Evolutionary conservation across 306 rosid species (phyloP).

Genomic region (Cucumis cinereus): DNA sequence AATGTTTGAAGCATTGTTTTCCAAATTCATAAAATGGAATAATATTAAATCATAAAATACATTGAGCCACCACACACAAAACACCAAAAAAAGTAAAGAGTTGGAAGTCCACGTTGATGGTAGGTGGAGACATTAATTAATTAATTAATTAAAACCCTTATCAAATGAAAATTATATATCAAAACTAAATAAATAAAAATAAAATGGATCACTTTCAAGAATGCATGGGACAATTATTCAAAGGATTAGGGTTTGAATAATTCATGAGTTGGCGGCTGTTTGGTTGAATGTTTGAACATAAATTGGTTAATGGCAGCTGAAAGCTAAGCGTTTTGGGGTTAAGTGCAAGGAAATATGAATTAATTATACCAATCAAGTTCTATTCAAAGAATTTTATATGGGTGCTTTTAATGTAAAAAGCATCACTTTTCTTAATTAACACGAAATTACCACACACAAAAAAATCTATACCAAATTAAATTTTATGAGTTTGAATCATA

Average conservation of each 20-base stretch:
- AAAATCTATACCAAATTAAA: not conserved
- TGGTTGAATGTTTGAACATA: not conserved
- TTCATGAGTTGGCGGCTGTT: conserved; percentile 3
- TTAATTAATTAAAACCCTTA: not conserved
- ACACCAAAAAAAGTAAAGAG: not conserved
- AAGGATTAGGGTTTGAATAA: not conserved
- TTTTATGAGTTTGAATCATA: too few relatives aligned
- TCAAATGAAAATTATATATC: not conserved
- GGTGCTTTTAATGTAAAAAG: not conserved
- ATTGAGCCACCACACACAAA: not conserved
- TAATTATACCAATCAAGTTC: not conserved
- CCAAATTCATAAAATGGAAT: not conserved
- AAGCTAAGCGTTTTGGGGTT: not conserved
- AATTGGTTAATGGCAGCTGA: not conserved
- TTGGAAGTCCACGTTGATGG: not conserved
- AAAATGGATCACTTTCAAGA: not conserved
- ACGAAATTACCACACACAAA: not conserved
- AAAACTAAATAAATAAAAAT: not conserved
- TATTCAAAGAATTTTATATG: not conserved
- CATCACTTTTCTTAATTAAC: not conserved
- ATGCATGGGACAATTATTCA: not conserved
- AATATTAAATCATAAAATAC: not conserved
- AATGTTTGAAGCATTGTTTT: not conserved
- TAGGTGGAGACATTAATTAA: not conserved
- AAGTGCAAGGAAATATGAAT: not conserved